Base-by-base conservation (phyloP, 768 basidiomycete species). In the Podaxis sp. region DNA sequence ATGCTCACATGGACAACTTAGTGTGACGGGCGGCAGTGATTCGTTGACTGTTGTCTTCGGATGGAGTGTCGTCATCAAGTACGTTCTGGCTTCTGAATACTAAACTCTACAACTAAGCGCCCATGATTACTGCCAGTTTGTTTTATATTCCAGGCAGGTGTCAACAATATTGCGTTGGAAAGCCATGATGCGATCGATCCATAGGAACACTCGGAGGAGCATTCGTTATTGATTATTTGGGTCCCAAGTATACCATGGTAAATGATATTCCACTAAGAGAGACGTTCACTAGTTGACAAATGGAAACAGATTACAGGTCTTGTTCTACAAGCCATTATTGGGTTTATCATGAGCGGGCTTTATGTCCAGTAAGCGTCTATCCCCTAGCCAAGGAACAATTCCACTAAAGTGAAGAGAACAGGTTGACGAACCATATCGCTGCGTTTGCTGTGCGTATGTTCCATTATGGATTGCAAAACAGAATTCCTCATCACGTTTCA, bases 331-430 rank as follows among this genome's bases (percentile, higher is more conserved):
- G 87, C 89, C 2, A 55, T 91, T 65, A 77, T 91, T 53, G 92
- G 96, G 5, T 97, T 97, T 76, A 84, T 93, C 72, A 92, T 98
- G 89, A 91, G 91, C 64, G 96, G 93, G 1, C 76, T 86, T 19
- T 97, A 96, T 75, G 68, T 64, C 25, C 76, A 79, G 74, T 85
- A 65, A 37, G 78, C 70, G 2, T 22, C n/a, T 41, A 47, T 19
- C 9, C 1, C n/a, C 57, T 2, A 37, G 50, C 50, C 11, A 36
- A 1, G 3, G 8, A 22, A 59, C 12, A 50, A 59, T 8, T 47
- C 53, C n/a, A 25, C 46, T 63, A 27, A 64, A 43, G 22, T 12
- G 41, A 19, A 25, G 9, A 54, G 19, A 24, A 17, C 55, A 85
- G 82, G n/a, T 77, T 94, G 58, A 82, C 82, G 12, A 68, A 77